Evolutionary conservation across 768 basidiomycete species (phyloP).

Genomic region (Boletus rex-veris): DNA sequence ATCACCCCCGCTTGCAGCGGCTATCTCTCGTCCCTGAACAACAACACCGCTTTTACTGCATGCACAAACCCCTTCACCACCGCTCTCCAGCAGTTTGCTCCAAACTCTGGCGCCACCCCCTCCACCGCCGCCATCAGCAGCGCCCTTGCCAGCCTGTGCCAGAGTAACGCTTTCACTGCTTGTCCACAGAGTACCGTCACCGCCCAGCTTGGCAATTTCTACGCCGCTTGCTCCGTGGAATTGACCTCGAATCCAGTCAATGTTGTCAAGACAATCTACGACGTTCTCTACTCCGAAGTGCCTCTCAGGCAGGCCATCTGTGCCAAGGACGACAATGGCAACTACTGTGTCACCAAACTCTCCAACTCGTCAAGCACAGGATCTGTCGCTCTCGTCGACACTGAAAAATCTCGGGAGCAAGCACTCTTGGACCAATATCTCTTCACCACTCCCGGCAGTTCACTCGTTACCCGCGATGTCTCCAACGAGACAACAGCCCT

Average conservation of each 20-base stretch:
- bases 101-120: conserved; percentile 39
- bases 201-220: conserved; percentile 63
- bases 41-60: conserved; percentile 47
- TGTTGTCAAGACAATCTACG: conserved; percentile 66
- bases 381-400: conserved; percentile 9
- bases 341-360: conserved; percentile 64
- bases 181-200: conserved; percentile 64
- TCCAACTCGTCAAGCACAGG: conserved; percentile 28
- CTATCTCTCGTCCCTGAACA: conserved; percentile 65
- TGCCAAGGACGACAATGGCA: conserved; percentile 64
- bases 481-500: conserved; percentile 29
- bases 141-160: conserved; percentile 59
- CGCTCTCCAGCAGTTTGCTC: conserved; percentile 54
- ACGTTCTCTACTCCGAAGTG: conserved; percentile 66
- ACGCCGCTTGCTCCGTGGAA: conserved; percentile 66
- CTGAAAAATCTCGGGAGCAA: conserved; percentile 8
- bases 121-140: conserved; percentile 44
- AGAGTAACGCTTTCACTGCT: conserved; percentile 36
- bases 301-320: conserved; percentile 73
- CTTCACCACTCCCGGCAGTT: conserved; percentile 17
- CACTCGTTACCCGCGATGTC: conserved; percentile 25
- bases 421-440: conserved; percentile 24
- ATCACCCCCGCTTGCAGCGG: conserved; percentile 52
- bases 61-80: conserved; percentile 65
- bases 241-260: conserved; percentile 48